Conservation (phyloP, 78 protist genomes). For the Emiliania huxleyi region DNA sequence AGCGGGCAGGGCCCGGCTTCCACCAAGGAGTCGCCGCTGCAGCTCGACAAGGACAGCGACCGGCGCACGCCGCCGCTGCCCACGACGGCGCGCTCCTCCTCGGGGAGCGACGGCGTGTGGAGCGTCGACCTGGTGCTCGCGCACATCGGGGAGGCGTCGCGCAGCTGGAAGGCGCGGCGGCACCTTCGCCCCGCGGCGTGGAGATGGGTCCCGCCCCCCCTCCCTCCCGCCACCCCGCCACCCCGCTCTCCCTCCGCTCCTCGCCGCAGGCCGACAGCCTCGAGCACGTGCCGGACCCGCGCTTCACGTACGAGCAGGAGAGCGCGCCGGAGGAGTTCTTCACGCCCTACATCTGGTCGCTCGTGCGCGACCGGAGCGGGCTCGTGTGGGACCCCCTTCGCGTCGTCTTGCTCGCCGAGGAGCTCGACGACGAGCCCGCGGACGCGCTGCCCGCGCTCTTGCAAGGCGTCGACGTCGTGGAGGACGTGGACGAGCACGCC, state of each 20-base stretch:
- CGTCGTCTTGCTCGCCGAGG: background rate
- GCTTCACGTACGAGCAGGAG: slow-evolving; percentile 30
- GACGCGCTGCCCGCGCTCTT: background rate
- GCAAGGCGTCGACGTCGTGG: background rate
- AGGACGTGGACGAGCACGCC: background rate
- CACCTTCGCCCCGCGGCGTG: too few relatives aligned
- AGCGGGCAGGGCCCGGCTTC: background rate
- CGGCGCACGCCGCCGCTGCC: background rate
- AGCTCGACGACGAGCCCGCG: background rate
- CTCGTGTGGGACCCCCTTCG: background rate
- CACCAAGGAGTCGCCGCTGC: too few relatives aligned
- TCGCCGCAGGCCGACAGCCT: too few relatives aligned
- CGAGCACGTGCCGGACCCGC: background rate
- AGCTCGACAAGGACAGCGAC: background rate
- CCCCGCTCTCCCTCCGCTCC: too few relatives aligned
- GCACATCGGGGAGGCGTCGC: background rate
- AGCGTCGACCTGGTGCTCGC: background rate
- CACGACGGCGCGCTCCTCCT: too few relatives aligned
- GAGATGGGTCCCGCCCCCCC: too few relatives aligned
- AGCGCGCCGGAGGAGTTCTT: slow-evolving; percentile 16
- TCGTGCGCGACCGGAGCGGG: background rate
- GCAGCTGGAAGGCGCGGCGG: background rate
- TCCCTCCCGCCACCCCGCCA: too few relatives aligned
- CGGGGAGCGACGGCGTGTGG: background rate
- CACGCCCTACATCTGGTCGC: slow-evolving; percentile 32